Base-by-base conservation (phyloP, 805 yeast genomes). In the Saccharomyces paradoxus region DNA sequence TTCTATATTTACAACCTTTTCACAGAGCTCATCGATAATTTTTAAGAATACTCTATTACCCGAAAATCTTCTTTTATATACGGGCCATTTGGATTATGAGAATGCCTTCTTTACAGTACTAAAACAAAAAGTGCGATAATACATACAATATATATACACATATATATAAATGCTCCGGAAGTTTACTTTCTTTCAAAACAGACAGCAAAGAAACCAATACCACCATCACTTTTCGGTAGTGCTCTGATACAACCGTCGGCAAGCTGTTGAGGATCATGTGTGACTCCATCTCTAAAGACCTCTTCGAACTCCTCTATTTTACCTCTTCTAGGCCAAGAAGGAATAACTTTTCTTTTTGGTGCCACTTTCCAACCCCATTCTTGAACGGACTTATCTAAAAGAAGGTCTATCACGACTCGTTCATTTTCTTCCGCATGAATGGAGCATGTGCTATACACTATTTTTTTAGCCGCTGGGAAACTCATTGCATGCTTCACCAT, bases 201-300 rank as follows among this genome's bases (percentile, higher is more conserved):
- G 1, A 91, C 98, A 0, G 97, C 98, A 71, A 94, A 94, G 67
- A 94, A 94, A 0, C 99, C 99, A 63, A 94, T 94, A n/a, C 99
- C 99, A 30, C 98, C 99, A 68, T 94, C 99, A 48, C 80, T 86
- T 57, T 82, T 84, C 0, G 97, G 96, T 47, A 83, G 71, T 0
- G 91, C 86, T 60, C 99, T 77, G 0, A 94, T 83, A 71, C 97
- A 91, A 0, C 94, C 92, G 1, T 84, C 89, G 0, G 97, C 96
- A 50, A 89, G 65, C 41, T 71, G 75, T 41, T 76, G 75, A 22
- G 84, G 80, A 46, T 74, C 71, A 13, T 66, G 71, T 10, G 81
- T 78, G 29, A 71, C 70, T 17, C 67, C 71, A 29, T 74, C 67
- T 57, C 74, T 69, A 24, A 76, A 75, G 9, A 78, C 77, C 6